These are phyloP conservation scores for Aphanomyces cochlioides DNA, from an alignment of 352 stramenopile species.

Conservation along the genomic window DNA sequence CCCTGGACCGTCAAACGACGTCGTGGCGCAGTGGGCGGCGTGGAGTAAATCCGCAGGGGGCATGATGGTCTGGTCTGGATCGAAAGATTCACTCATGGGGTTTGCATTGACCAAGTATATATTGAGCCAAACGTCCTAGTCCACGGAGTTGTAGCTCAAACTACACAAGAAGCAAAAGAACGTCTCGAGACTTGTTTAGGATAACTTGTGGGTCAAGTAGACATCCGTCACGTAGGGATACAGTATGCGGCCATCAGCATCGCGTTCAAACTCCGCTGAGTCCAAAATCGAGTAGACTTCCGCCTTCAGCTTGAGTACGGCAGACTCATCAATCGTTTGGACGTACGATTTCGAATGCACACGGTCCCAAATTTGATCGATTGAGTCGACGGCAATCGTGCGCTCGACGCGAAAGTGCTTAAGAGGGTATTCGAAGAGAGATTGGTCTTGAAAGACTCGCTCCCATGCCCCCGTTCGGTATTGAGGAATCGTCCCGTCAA, in stretches of 20 bases:
- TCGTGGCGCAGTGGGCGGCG: no score
- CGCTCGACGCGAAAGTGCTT: background rate
- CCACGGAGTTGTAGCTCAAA: no score
- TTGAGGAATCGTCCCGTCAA: slow-evolving; percentile 23
- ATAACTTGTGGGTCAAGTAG: slow-evolving; percentile 10
- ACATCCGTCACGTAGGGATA: slow-evolving; percentile 29
- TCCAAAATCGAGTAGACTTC: slow-evolving; percentile 21
- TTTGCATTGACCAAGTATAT: no score
- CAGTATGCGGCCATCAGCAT: slow-evolving; percentile 17
- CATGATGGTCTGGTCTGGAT: no score
- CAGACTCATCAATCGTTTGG: background rate
- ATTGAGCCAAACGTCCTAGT: no score
- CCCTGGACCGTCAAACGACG: no score
- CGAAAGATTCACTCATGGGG: no score
- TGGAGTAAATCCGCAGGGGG: no score
- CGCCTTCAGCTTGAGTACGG: slow-evolving; percentile 4
- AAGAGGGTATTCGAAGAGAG: slow-evolving; percentile 19
- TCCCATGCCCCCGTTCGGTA: slow-evolving; percentile 30
- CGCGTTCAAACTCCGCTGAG: slow-evolving; percentile 1
- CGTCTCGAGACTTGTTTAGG: background rate
- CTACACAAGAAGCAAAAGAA: no score
- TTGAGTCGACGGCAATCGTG: slow-evolving; percentile 4
- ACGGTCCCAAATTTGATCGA: slow-evolving; percentile 28
- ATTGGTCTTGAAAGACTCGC: background rate
- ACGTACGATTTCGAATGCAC: slow-evolving; percentile 31